Conservation (phyloP, 495 filamentous ascomycete species). For the Parathielavia hyrcaniae region DNA sequence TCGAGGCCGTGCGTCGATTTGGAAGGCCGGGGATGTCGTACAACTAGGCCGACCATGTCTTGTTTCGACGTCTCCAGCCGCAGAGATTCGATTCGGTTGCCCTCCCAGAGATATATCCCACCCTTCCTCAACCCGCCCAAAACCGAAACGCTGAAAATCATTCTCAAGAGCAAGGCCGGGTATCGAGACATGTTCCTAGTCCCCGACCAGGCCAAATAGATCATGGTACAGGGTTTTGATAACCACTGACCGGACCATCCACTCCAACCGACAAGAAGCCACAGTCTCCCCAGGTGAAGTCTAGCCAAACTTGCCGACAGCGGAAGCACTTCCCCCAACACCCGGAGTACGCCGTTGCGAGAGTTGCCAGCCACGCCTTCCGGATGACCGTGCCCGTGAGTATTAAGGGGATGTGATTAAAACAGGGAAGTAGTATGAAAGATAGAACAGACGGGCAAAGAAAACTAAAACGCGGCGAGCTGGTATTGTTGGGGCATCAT, state of each 20-base stretch:
- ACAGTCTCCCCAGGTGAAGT: constrained; percentile 23
- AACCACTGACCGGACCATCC: constrained; percentile 29
- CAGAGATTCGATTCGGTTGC: neutral
- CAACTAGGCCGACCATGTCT: neutral
- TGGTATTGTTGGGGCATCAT: constrained; percentile 48
- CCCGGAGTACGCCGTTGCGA: constrained; percentile 12
- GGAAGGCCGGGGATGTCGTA: neutral
- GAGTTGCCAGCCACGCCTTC: constrained; percentile 23
- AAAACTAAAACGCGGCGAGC: constrained; percentile 41
- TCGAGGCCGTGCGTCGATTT: neutral
- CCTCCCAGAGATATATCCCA: constrained; percentile 2
- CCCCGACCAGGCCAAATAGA: constrained; percentile 4
- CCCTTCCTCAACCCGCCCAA: constrained; percentile 8
- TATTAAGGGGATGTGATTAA: constrained; percentile 48
- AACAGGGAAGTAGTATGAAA: constrained; percentile 39
- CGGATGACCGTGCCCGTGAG: constrained; percentile 29
- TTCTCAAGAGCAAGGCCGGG: constrained; percentile 8
- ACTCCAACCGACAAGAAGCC: constrained; percentile 24
- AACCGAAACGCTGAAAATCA: constrained; percentile 15
- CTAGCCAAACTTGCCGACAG: constrained; percentile 22
- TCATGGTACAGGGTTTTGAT: constrained; percentile 27
- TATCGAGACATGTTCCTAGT: constrained; percentile 1
- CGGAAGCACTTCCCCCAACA: constrained; percentile 21
- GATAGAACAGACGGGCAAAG: constrained; percentile 28
- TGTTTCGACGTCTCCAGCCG: neutral